Evolutionary conservation across 1,139 yeast species (phyloP).

Genomic region (Pichia kudriavzevii): DNA sequence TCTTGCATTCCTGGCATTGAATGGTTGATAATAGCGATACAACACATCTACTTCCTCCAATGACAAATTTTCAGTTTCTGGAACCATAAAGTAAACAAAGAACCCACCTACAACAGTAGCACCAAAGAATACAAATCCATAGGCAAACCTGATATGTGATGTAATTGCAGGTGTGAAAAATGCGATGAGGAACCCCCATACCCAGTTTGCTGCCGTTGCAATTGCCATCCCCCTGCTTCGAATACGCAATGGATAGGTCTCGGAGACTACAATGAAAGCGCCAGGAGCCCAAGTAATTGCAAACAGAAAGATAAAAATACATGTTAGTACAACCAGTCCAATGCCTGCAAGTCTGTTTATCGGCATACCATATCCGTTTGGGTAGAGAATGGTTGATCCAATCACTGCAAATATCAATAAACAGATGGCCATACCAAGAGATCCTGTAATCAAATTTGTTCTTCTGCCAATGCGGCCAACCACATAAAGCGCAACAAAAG

Average conservation of each 20-base stretch:
- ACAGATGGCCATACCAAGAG: slow-evolving; percentile 55
- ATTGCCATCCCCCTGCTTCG: slow-evolving; percentile 75
- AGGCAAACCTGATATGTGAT: slow-evolving; percentile 42
- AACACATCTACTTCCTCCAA: slow-evolving; percentile 57
- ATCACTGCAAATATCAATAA: slow-evolving; percentile 59
- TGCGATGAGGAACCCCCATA: slow-evolving; percentile 70
- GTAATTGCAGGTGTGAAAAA: slow-evolving; percentile 68
- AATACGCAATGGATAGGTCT: slow-evolving; percentile 69
- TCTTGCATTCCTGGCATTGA: slow-evolving; percentile 6
- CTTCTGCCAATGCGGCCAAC: slow-evolving; percentile 70
- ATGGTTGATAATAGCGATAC: slow-evolving; percentile 11
- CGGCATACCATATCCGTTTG: slow-evolving; percentile 35
- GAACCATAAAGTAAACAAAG: slow-evolving; percentile 40
- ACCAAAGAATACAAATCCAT: slow-evolving; percentile 70
- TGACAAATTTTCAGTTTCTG: slow-evolving; percentile 53
- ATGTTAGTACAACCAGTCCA: slow-evolving; percentile 69
- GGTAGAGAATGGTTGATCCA: slow-evolving; percentile 59
- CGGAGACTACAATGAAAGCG: slow-evolving; percentile 72
- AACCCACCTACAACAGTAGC: slow-evolving; percentile 51
- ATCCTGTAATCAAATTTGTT: slow-evolving; percentile 52
- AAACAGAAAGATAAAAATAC: slow-evolving; percentile 71
- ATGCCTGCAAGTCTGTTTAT: slow-evolving; percentile 48
- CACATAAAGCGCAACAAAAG: slow-evolving; percentile 57
- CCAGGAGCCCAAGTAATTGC: slow-evolving; percentile 88
- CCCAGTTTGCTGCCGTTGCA: slow-evolving; percentile 72